Base-by-base conservation (phyloP, 2,329 filamentous ascomycete genomes). In the Sphaerulina populicola region DNA sequence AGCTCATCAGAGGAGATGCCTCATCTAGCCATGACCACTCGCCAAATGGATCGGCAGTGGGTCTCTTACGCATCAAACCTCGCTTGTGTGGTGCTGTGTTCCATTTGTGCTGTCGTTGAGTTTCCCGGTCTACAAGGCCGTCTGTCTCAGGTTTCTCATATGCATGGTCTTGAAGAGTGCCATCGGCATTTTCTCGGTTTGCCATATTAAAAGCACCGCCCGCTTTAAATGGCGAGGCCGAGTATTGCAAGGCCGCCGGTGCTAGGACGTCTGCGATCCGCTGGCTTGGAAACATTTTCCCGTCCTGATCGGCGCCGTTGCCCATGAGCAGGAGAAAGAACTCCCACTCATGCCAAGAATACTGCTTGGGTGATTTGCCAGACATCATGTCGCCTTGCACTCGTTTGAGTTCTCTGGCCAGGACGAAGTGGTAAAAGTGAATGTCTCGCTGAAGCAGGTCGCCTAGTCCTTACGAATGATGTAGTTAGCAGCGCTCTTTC, bases 21-120 rank as follows among this genome's bases (percentile, higher is more conserved):
- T 79, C 75, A 0, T 82, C 84, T 1, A 89, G 75, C 86, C 86
- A 90, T 31, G 82, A 86, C 85, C 85, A 88, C 55, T 74, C 67
- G 9, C 64, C 55, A 4, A 57, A 49, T 2, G 58, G 44, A 42
- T 62, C 62, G 9, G 53, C 53, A 1, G 55, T 57, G 10, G 48
- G 55, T 9, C 38, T 62, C 46, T 50, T 50, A 5, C 57, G 47
- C 3, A 51, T 39, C 3, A 52, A 30, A 18, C 56, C 54, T n/a
- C 50, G 49, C 40, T 55, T 57, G 27, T 47, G 44, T 30, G 60
- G 54, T 9, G 49, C 41, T 23, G 48, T 52, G 12, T 55, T 44
- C 41, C 43, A 55, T 30, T 54, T 53, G 11, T 55, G 49, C 14
- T 54, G 45, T 18, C 49, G 47, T 35, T 57, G 44, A 2, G 53